A percentile compares a stretch with the other conserved stretches of the same genome.
phyloP scores from a whole-genome alignment of 495 filamentous ascomycete genomes.

The Pseudoneurospora amorphoporcata region DNA sequence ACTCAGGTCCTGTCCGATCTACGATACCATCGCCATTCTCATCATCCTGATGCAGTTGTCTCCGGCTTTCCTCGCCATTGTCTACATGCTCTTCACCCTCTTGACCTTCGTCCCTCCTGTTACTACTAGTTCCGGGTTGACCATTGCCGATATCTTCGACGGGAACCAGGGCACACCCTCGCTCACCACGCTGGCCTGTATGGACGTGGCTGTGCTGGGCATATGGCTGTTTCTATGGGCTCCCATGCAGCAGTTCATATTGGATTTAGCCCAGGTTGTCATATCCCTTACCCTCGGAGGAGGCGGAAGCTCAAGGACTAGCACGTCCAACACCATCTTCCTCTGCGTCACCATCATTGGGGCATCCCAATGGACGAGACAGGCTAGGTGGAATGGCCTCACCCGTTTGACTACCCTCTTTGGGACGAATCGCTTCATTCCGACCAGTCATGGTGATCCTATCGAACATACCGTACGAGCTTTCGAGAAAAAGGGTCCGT shows the following conservation, averaged over 20 bases:
- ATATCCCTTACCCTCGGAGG: constrained; percentile 91
- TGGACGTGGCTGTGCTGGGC: constrained; percentile 70
- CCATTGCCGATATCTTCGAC: constrained; percentile 42
- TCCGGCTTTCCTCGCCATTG: constrained; percentile 75
- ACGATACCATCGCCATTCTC: constrained; percentile 94
- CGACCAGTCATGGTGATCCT: constrained; percentile 29
- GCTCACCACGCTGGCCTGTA: constrained; percentile 66
- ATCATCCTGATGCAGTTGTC: constrained; percentile 97
- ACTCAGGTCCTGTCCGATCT: constrained; percentile 77
- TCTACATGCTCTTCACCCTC: constrained; percentile 87
- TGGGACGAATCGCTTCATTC: constrained; percentile 31
- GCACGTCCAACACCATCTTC: constrained; percentile 58
- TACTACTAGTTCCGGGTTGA: constrained; percentile 41
- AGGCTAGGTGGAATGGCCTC: constrained; percentile 38
- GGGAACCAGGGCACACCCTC: constrained; percentile 54
- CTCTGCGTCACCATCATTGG: constrained; percentile 77
- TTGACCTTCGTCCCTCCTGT: constrained; percentile 85
- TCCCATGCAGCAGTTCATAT: constrained; percentile 73
- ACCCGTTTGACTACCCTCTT: constrained; percentile 29
- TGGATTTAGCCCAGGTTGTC: constrained; percentile 93
- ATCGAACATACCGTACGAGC: constrained; percentile 29
- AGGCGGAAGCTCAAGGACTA: constrained; percentile 66
- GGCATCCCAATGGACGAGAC: constrained; percentile 52
- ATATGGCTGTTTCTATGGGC: constrained; percentile 88
- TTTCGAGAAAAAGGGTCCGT: constrained; percentile 38